phyloP scores from a whole-genome alignment of 768 basidiomycete genomes.

The Polyporus arcularius region DNA sequence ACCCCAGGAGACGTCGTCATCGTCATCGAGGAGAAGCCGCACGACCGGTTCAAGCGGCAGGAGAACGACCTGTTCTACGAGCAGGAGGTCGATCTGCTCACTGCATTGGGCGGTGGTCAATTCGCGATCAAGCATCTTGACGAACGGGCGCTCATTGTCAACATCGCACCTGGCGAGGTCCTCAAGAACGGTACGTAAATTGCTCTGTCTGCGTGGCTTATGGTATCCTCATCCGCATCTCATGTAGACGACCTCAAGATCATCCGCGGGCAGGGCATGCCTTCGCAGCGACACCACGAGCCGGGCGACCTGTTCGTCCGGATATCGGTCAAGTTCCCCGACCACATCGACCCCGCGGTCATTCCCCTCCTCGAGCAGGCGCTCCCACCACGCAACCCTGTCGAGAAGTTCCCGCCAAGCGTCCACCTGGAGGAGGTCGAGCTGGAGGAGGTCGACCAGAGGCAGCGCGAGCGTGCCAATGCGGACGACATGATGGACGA shows the following conservation, averaged over 20 bases:
- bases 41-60: conserved; percentile 84
- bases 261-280: conserved; percentile 96
- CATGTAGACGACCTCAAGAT: conserved; percentile 81
- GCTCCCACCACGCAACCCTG: conserved; percentile 72
- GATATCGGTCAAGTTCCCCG: conserved; percentile 88
- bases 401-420: conserved; percentile 69
- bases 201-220: not conserved
- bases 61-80: conserved; percentile 87
- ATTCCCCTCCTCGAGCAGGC: conserved; percentile 81
- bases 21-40: conserved; percentile 90
- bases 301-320: conserved; percentile 91
- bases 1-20: conserved; percentile 95
- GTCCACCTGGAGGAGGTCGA: conserved; percentile 81
- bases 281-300: conserved; percentile 96
- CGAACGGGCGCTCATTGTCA: conserved; percentile 83
- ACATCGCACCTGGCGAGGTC: conserved; percentile 85
- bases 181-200: conserved; percentile 81
- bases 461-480: conserved; percentile 52
- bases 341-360: conserved; percentile 63
- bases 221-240: not conserved
- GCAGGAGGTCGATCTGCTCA: conserved; percentile 90
- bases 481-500: conserved; percentile 90
- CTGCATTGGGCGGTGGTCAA: conserved; percentile 89
- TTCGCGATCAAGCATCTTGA: conserved; percentile 92
- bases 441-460: conserved; percentile 76